A percentile compares a stretch with the other conserved stretches of the same genome.
These are phyloP conservation scores for Microthlaspi erraticum DNA, from an alignment of 345 rosid species.

Conservation along the genomic window DNA sequence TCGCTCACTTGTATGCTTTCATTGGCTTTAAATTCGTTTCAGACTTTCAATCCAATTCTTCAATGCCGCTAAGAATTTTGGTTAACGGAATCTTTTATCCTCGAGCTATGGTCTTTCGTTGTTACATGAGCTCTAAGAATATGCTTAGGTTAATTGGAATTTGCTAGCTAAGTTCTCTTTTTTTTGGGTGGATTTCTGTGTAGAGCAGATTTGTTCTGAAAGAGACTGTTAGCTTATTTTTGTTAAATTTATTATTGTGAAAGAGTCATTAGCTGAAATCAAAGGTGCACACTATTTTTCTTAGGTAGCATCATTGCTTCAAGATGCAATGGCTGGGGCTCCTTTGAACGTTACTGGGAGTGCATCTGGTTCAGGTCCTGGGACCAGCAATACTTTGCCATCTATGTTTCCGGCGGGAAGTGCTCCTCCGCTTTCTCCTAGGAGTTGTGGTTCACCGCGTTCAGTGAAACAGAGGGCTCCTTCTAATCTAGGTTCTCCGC, in stretches of 20 bases:
- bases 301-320: constrained; percentile 74
- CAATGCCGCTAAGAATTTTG: background rate
- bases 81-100: background rate
- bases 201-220: background rate
- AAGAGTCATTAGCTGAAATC: background rate
- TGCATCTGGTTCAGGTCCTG: constrained; percentile 61
- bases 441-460: constrained; percentile 95
- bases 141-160: constrained; percentile 13
- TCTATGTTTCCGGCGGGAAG: constrained; percentile 98
- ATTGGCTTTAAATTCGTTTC: background rate
- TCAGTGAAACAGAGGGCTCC: constrained; percentile 72
- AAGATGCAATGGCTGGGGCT: constrained; percentile 79
- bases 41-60: background rate
- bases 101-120: background rate
- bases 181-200: background rate
- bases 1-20: background rate
- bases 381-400: constrained; percentile 69
- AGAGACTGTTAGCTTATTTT: background rate
- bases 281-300: constrained; percentile 18
- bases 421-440: constrained; percentile 97
- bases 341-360: constrained; percentile 75
- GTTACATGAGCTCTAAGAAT: background rate
- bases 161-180: background rate
- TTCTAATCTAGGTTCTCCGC: constrained; percentile 85
- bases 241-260: background rate